Percentiles rank a stretch among this genome's conserved stretches.
These are phyloP conservation scores for Phytophthora rubi DNA, from an alignment of 352 stramenopile genomes.

Conservation along the genomic window DNA sequence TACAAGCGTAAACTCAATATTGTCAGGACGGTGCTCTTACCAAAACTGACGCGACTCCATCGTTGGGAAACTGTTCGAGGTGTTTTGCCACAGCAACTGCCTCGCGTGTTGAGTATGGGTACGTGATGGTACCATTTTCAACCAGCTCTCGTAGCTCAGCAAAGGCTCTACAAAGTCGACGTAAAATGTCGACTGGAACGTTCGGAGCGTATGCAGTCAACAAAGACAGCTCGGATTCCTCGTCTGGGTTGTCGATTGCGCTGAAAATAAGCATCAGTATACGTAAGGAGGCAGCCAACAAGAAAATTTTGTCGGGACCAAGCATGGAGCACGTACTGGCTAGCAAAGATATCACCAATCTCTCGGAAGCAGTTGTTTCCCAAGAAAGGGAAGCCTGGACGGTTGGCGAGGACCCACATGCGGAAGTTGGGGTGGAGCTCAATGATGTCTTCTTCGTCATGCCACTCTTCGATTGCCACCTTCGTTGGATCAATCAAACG, in stretches of 20 bases:
- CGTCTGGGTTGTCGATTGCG: constrained; percentile 92
- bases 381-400: constrained; percentile 95
- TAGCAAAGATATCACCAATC: constrained; percentile 95
- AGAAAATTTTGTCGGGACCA: neutral
- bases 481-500: constrained; percentile 77
- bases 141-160: constrained; percentile 90
- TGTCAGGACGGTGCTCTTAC: constrained; percentile 29
- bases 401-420: constrained; percentile 96
- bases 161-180: constrained; percentile 88
- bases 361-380: constrained; percentile 97
- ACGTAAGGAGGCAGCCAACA: neutral
- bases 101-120: constrained; percentile 95
- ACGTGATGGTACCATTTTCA: constrained; percentile 91
- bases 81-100: constrained; percentile 95
- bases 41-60: constrained; percentile 86
- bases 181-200: constrained; percentile 79
- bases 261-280: constrained; percentile 19
- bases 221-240: constrained; percentile 91
- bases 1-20: neutral
- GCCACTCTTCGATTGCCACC: constrained; percentile 66
- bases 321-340: constrained; percentile 60
- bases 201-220: constrained; percentile 91
- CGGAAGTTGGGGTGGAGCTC: constrained; percentile 92
- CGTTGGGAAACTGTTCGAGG: constrained; percentile 91
- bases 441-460: constrained; percentile 85